phyloP scores from a whole-genome alignment of 1,284 basidiomycete species.

The Marasmius sp. region DNA sequence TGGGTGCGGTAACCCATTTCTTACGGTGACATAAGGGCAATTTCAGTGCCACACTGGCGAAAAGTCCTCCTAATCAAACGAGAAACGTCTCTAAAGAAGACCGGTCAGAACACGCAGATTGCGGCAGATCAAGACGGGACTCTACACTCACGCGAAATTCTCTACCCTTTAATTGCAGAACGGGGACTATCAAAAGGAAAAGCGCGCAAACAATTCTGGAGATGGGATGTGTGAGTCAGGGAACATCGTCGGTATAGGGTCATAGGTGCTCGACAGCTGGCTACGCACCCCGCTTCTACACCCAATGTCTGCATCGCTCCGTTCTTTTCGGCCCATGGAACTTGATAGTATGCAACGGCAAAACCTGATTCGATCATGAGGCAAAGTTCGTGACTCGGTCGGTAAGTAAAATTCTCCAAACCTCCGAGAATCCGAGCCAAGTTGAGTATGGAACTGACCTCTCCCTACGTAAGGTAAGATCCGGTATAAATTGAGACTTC shows the following conservation, averaged over 20 bases:
- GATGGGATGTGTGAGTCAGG: neutral
- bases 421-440: constrained; percentile 35
- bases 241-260: neutral
- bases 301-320: constrained; percentile 55
- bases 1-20: no score
- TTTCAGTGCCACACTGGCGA: no score
- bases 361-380: constrained; percentile 26
- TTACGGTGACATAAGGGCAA: no score
- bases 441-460: constrained; percentile 51
- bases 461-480: constrained; percentile 28
- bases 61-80: neutral
- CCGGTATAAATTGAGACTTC: neutral
- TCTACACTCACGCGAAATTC: neutral
- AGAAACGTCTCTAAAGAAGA: neutral
- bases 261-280: neutral
- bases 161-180: constrained; percentile 2
- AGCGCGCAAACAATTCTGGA: constrained; percentile 1
- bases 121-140: neutral
- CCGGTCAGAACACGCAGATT: neutral
- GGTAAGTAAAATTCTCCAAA: constrained; percentile 29
- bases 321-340: constrained; percentile 51
- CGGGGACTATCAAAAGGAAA: constrained; percentile 1
- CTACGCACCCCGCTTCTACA: constrained; percentile 45
- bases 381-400: neutral
- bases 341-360: constrained; percentile 52